Base-by-base conservation (phyloP, 106 monocot genomes). In the Phalaenopsis aphrodite region DNA sequence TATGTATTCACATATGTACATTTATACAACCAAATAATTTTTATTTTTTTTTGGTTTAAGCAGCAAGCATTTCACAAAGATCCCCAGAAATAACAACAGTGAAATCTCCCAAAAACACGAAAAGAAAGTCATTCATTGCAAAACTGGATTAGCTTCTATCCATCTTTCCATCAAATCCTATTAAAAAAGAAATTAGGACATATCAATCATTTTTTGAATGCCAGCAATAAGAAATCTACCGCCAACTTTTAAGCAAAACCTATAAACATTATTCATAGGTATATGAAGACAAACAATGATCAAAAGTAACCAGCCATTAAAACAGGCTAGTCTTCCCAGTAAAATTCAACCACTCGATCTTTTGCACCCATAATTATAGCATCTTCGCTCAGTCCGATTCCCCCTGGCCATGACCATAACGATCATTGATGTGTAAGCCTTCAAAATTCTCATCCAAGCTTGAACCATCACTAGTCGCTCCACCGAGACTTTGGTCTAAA, bases 371-470 rank as follows among this genome's bases (percentile, higher is more conserved):
- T 1, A 49, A 30, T 76, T 24, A 61, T 79, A 85, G 83, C 86
- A 85, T 43, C 77, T 80, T 81, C 55, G 12, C 30, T 87, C 81
- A 93, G 84, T 90, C 90, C 58, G 87, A 69, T 64, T 88, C 87
- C 49, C 90, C 93, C 24, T 83, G 84, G 24, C 79, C 30, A 41
- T 86, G 57, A 17, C 85, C 80, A n/a, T 30, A 30, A 30, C 76
- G 41, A 15, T 46, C 82, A 42, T n/a, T 36, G 15, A 45, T 78
- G 75, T 81, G 82, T 72, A 76, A 79, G 16, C 78, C 81, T 42
- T 80, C 83, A 56, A 86, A 79, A 78, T 65, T 82, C 36, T 39
- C 77, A 81, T 82, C 68, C 52, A 42, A 83, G 12, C 82, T 78
- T 61, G 83, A 81, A 69, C 56, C 47, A 9, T 21, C 78, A 16